A percentile compares a stretch with the other conserved stretches of the same genome.
Conservation (phyloP, 75 land plant genomes). For the Adiantum capillusveneris region DNA sequence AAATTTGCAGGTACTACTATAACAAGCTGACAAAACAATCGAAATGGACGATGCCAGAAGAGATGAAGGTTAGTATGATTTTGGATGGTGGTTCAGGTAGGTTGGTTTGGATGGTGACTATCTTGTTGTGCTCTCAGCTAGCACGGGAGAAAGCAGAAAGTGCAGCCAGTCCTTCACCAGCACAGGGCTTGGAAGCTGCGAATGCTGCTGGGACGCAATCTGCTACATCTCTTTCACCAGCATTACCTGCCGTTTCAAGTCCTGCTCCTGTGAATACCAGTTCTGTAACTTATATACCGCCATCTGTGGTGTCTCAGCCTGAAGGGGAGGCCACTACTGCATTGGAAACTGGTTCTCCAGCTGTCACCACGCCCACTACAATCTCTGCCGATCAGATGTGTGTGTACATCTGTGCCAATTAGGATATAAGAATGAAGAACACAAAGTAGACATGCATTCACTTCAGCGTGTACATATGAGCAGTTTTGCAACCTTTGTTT, state of each 20-base stretch:
- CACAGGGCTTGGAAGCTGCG: slow-evolving; percentile 9
- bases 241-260: slow-evolving; percentile 17
- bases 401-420: too few relatives aligned
- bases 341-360: not conserved
- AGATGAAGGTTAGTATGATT: slow-evolving; percentile 55
- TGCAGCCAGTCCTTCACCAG: slow-evolving; percentile 12
- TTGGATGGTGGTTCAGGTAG: not conserved
- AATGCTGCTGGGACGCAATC: slow-evolving; percentile 19
- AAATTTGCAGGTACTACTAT: slow-evolving; percentile 66
- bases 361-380: slow-evolving; percentile 7
- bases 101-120: not conserved
- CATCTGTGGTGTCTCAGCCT: slow-evolving; percentile 15
- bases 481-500: too few relatives aligned
- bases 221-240: slow-evolving; percentile 9
- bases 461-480: too few relatives aligned
- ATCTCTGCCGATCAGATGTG: slow-evolving; percentile 3
- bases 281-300: not conserved
- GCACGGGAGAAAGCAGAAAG: slow-evolving; percentile 80
- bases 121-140: slow-evolving; percentile 28
- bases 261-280: slow-evolving; percentile 14
- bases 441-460: too few relatives aligned
- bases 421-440: too few relatives aligned
- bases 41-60: slow-evolving; percentile 94
- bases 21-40: slow-evolving; percentile 91
- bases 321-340: not conserved